Base-by-base conservation (phyloP, 1,284 basidiomycete genomes). In the Fistulina hepatica region DNA sequence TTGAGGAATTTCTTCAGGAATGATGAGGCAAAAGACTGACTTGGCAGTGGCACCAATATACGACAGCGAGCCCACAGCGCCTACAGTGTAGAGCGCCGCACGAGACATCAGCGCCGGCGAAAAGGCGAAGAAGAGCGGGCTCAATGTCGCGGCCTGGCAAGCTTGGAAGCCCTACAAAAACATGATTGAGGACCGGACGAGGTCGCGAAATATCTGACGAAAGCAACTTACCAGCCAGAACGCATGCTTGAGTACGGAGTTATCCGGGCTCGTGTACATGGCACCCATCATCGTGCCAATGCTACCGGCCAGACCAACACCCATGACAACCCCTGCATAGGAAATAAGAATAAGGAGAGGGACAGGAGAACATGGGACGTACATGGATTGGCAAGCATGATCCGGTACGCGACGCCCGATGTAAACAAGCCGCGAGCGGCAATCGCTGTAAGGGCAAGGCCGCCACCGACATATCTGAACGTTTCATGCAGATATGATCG, bases 371-470 rank as follows among this genome's bases (percentile, higher is more conserved):
- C 13, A 19, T 6, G 24, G 33, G 11, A 61, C 72, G 43, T 44
- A 77, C 82, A 93, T 36, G 90, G 90, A 59, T 91, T 93, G 8
- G 81, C 73, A 4, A 79, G 62, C 89, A 93, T 92, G 37, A 94
- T 63, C 33, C 82, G 71, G 58, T 75, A 75, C 7, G 82, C 78
- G 39, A 76, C 55, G 1, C 90, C 90, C 33, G 74, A 78, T 44
- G 61, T 71, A 63, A 91, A 90, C 56, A 93, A 67, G 28, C 72
- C 63, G 19, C 85, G 74, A 2, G 89, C 89, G n/a, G 74, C 76
- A 13, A 78, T 56, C 1, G 84, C 88, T 2, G 86, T 90, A 19
- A 89, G 57, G 2, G 68, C 67, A 16, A 93, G 70, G 5, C 90
- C 89, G 37, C 71, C 83, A 15, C 81, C 89, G 6, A 89, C 88